Evolutionary conservation across 257 asterid species (phyloP).

Genomic region (Nicotiana tomentosiformis): DNA sequence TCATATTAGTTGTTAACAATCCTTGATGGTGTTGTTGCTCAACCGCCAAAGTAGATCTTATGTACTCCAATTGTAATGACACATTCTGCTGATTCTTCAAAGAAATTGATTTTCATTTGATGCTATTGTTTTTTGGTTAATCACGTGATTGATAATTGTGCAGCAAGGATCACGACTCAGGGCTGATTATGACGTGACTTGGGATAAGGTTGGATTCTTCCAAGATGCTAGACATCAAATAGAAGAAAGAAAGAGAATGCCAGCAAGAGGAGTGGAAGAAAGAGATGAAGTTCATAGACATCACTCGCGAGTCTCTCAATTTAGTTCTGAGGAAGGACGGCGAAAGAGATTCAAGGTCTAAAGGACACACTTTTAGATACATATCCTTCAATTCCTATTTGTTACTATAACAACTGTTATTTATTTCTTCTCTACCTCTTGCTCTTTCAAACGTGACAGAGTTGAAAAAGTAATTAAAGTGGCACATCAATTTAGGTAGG

Average conservation of each 20-base stretch:
- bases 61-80: not conserved
- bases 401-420: not conserved
- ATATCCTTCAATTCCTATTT: not conserved
- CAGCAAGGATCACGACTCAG: constrained; percentile 91
- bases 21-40: not conserved
- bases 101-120: not conserved
- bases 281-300: constrained; percentile 44
- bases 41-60: not conserved
- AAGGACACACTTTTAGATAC: not conserved
- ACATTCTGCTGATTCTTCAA: not conserved
- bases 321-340: constrained; percentile 55
- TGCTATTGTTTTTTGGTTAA: not conserved
- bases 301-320: constrained; percentile 32
- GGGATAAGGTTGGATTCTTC: constrained; percentile 79
- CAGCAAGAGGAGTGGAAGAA: constrained; percentile 32
- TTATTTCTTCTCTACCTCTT: not conserved
- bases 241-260: constrained; percentile 53
- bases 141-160: constrained; percentile 21
- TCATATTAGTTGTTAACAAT: not conserved
- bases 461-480: not conserved
- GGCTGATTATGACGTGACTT: constrained; percentile 80
- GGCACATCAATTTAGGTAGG: not conserved
- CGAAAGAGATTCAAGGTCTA: constrained; percentile 72
- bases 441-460: not conserved
- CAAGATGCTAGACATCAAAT: constrained; percentile 39